Evolutionary conservation across 148 eudicot species (phyloP).

Genomic region (Vaccinium vitisidaea): DNA sequence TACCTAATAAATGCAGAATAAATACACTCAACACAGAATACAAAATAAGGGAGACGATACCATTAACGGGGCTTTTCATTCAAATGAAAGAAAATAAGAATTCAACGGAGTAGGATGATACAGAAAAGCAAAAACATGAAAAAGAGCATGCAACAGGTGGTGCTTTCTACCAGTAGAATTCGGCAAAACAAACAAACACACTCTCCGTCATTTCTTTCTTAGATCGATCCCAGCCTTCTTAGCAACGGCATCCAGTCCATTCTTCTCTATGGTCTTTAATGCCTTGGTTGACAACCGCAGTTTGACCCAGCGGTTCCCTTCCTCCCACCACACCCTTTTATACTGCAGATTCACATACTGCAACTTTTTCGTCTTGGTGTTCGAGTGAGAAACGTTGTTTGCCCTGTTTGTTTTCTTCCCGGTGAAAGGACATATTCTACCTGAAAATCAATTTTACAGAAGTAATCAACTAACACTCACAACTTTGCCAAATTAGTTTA

Average conservation of each 20-base stretch:
- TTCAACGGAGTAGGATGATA: not conserved
- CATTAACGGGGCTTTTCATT: constrained; percentile 10
- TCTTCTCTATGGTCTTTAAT: constrained; percentile 88
- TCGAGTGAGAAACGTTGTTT: constrained; percentile 80
- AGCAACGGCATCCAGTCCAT: constrained; percentile 88
- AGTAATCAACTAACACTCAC: not conserved
- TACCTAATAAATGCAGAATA: not conserved
- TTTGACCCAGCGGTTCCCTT: constrained; percentile 79
- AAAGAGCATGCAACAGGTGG: not conserved
- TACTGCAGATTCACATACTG: constrained; percentile 89
- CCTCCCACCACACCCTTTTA: constrained; percentile 98
- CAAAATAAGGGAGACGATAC: not conserved
- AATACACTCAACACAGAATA: not conserved
- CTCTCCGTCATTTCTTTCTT: constrained; percentile 46
- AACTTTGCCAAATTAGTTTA: not conserved
- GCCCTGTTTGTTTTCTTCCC: constrained; percentile 90
- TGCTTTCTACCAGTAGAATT: constrained; percentile 21
- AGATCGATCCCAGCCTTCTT: constrained; percentile 98
- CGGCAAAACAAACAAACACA: constrained; percentile 2
- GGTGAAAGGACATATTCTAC: constrained; percentile 87
- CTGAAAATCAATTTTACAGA: constrained; percentile 37
- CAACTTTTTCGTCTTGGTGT: constrained; percentile 75
- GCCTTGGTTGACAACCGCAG: constrained; percentile 86
- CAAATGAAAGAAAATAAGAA: not conserved
- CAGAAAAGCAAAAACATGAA: not conserved